These are phyloP conservation scores for Chloropicon primus DNA, from an alignment of 139 green algal species.

Conservation along the genomic window DNA sequence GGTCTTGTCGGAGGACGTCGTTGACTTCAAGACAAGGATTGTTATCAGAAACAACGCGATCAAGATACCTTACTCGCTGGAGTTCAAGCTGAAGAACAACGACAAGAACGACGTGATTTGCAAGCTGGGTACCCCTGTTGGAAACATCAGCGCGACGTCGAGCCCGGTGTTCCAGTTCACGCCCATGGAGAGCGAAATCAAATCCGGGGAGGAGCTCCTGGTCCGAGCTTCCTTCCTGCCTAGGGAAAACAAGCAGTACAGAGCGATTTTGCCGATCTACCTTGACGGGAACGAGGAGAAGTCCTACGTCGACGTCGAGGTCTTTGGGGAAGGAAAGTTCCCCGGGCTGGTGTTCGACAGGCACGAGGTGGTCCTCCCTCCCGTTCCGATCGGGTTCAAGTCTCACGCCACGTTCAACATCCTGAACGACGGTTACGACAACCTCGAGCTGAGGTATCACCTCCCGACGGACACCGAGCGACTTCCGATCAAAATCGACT, in stretches of 20 bases:
- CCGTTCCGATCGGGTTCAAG: conserved; percentile 38
- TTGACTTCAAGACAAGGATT: conserved; percentile 47
- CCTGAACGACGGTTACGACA: conserved; percentile 66
- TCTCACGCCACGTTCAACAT: conserved; percentile 38
- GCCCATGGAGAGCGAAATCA: neutral
- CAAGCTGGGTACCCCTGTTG: neutral
- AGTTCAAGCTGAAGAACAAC: conserved; percentile 24
- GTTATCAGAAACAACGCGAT: conserved; percentile 35
- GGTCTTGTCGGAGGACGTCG: conserved; percentile 27
- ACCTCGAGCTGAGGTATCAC: conserved; percentile 56
- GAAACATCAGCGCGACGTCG: neutral
- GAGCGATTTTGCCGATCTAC: conserved; percentile 8
- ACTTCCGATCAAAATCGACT: conserved; percentile 42
- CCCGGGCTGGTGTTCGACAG: conserved; percentile 20
- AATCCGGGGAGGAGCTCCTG: neutral
- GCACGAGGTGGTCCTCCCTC: conserved; percentile 20
- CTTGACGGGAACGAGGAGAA: conserved; percentile 15
- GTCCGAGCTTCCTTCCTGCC: conserved; percentile 5
- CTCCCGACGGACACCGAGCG: conserved; percentile 40
- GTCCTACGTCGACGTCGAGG: conserved; percentile 15
- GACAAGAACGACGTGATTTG: neutral
- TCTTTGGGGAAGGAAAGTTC: conserved; percentile 25
- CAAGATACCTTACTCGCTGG: conserved; percentile 25
- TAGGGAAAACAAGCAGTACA: neutral
- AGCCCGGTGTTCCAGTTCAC: neutral